Percentiles rank a stretch among this genome's conserved stretches.
phyloP scores from a whole-genome alignment of 805 yeast species.

The Suhomyces vadensis region DNA sequence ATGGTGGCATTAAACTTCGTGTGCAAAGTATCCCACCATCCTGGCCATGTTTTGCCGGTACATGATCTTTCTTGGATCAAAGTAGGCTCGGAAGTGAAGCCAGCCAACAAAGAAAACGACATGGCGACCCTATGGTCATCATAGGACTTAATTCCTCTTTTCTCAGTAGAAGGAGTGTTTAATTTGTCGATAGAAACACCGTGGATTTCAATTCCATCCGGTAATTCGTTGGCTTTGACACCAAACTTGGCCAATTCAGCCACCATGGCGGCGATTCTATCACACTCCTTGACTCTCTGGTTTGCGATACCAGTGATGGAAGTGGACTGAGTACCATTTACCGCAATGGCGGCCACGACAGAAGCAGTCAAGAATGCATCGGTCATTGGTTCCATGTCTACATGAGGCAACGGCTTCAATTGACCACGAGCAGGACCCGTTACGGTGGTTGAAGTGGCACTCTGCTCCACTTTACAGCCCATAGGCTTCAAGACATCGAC shows the following conservation, averaged over 20 bases:
- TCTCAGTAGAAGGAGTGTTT: conserved; percentile 50
- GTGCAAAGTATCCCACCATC: conserved; percentile 97
- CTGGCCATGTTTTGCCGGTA: conserved; percentile 99
- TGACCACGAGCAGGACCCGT: conserved; percentile 77
- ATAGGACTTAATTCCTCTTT: conserved; percentile 69
- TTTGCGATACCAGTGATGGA: conserved; percentile 94
- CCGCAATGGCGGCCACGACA: conserved; percentile 94
- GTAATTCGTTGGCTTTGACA: conserved; percentile 77
- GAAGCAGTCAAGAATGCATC: conserved; percentile 97
- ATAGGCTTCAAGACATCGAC: conserved; percentile 88
- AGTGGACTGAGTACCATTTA: conserved; percentile 50
- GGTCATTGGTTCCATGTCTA: conserved; percentile 99
- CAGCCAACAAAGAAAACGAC: conserved; percentile 90
- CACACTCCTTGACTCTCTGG: conserved; percentile 97
- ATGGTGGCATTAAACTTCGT: conserved; percentile 62
- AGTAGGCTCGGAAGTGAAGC: conserved; percentile 63
- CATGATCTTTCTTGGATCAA: conserved; percentile 83
- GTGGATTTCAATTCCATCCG: conserved; percentile 87
- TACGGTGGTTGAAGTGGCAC: conserved; percentile 85
- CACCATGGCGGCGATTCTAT: conserved; percentile 94
- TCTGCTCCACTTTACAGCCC: conserved; percentile 90
- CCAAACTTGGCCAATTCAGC: conserved; percentile 87
- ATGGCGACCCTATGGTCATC: conserved; percentile 98
- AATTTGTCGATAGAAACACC: conserved; percentile 60
- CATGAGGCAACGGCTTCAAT: conserved; percentile 66